phyloP scores from a whole-genome alignment of 176 grass and related monocot species.

The Triticum urartu region DNA sequence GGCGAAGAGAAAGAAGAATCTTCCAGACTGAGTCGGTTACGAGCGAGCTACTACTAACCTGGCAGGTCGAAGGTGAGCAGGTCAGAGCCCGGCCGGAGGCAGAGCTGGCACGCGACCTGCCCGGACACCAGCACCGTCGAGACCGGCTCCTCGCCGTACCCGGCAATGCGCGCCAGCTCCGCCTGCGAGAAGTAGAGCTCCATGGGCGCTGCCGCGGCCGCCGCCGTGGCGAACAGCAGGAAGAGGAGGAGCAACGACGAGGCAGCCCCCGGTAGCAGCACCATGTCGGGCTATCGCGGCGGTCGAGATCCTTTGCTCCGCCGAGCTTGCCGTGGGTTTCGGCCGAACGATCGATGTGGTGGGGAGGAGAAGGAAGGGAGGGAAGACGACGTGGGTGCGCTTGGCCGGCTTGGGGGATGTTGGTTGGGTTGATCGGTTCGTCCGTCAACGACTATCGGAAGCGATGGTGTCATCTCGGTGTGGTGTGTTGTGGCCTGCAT shows the following conservation, averaged over 20 bases:
- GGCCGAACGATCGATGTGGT: not conserved
- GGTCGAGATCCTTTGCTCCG: not conserved
- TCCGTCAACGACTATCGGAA: constrained; percentile 2
- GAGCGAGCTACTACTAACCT: constrained; percentile 10
- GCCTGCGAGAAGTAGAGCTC: constrained; percentile 50
- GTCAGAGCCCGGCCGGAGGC: constrained; percentile 36
- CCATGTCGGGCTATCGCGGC: not conserved
- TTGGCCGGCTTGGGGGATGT: not conserved
- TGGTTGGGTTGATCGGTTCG: constrained; percentile 1
- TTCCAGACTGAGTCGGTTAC: not conserved
- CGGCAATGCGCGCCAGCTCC: constrained; percentile 59
- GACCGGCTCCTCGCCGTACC: constrained; percentile 70
- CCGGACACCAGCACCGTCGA: constrained; percentile 69
- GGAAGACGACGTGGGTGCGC: not conserved
- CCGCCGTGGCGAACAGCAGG: not conserved
- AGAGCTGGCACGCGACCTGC: constrained; percentile 53
- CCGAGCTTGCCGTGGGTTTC: not conserved
- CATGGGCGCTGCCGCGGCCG: constrained; percentile 27
- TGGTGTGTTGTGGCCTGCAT: constrained; percentile 3
- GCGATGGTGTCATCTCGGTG: not conserved
- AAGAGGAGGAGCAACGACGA: not conserved
- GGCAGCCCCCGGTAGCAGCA: not conserved
- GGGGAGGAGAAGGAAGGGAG: not conserved
- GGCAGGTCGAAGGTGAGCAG: constrained; percentile 51
- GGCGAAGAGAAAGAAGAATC: not conserved